Percentiles rank a stretch among this genome's conserved stretches.
Conservation (phyloP, 352 stramenopile species). For the Globisporangium okanoganense region DNA sequence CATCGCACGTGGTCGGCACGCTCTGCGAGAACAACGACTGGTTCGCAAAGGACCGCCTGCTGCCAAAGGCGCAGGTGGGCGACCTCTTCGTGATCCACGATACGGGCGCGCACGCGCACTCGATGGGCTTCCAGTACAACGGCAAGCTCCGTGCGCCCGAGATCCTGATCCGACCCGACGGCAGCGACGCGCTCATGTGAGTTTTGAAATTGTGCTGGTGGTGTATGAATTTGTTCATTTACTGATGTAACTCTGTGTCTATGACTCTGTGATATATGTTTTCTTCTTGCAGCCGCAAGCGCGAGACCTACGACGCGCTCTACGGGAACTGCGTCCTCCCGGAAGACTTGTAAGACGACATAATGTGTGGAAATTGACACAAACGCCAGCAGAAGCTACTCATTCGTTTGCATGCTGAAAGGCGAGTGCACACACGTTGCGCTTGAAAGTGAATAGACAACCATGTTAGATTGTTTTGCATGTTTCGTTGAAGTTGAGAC, state of each 20-base stretch:
- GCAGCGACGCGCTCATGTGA: slow-evolving; percentile 66
- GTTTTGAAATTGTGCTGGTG: slow-evolving; percentile 1
- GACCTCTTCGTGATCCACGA: slow-evolving; percentile 91
- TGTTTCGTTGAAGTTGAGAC: background rate
- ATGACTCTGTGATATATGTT: slow-evolving; percentile 7
- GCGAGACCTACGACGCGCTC: slow-evolving; percentile 69
- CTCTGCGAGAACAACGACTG: slow-evolving; percentile 92
- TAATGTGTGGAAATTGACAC: background rate
- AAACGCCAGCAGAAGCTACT: background rate
- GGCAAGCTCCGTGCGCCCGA: slow-evolving; percentile 88
- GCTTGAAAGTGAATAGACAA: background rate
- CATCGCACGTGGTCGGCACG: slow-evolving; percentile 78
- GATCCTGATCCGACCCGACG: slow-evolving; percentile 63
- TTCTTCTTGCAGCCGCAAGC: slow-evolving; percentile 46
- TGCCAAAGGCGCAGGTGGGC: slow-evolving; percentile 69
- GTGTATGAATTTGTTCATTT: background rate
- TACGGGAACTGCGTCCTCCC: slow-evolving; percentile 80
- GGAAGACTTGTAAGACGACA: slow-evolving; percentile 28
- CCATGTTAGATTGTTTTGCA: background rate
- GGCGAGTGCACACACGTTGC: background rate
- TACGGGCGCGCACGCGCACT: slow-evolving; percentile 87
- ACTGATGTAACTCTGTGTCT: background rate
- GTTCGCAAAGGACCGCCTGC: slow-evolving; percentile 82
- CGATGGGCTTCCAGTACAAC: slow-evolving; percentile 93
- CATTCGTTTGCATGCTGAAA: background rate